Percentiles rank a stretch among this genome's conserved stretches.
phyloP scores from a whole-genome alignment of 176 grass and related monocot genomes.

The Aegilops speltoides region DNA sequence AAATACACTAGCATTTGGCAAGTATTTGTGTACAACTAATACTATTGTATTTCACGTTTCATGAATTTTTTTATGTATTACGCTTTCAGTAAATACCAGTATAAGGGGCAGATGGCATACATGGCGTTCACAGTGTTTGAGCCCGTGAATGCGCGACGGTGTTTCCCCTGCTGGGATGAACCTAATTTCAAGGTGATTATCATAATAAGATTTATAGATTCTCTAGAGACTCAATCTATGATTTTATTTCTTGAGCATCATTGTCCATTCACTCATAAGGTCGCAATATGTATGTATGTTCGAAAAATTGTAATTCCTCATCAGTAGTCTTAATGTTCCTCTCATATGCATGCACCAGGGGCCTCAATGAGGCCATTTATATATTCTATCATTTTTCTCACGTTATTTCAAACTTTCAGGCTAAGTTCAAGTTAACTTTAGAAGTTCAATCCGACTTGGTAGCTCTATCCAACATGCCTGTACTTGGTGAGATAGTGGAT shows the following conservation, averaged over 20 bases:
- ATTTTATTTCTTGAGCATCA: neutral
- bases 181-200: slow-evolving; percentile 56
- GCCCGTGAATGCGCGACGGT: slow-evolving; percentile 60
- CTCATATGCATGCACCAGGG: neutral
- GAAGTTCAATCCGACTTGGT: slow-evolving; percentile 39
- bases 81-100: slow-evolving; percentile 44
- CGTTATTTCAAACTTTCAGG: slow-evolving; percentile 14
- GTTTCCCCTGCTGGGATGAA: slow-evolving; percentile 90
- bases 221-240: neutral
- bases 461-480: slow-evolving; percentile 63
- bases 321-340: neutral
- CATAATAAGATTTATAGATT: neutral
- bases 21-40: neutral
- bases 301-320: neutral
- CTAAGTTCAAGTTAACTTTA: slow-evolving; percentile 54
- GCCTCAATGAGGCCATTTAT: neutral
- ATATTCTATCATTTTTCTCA: neutral
- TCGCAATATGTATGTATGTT: neutral
- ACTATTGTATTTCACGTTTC: neutral
- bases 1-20: neutral
- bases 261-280: neutral
- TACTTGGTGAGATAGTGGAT: slow-evolving; percentile 23
- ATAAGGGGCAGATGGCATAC: slow-evolving; percentile 45
- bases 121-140: slow-evolving; percentile 78
- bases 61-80: neutral